Evolutionary conservation across 148 eudicot genomes (phyloP).

Genomic region (Suaeda aralocaspica): DNA sequence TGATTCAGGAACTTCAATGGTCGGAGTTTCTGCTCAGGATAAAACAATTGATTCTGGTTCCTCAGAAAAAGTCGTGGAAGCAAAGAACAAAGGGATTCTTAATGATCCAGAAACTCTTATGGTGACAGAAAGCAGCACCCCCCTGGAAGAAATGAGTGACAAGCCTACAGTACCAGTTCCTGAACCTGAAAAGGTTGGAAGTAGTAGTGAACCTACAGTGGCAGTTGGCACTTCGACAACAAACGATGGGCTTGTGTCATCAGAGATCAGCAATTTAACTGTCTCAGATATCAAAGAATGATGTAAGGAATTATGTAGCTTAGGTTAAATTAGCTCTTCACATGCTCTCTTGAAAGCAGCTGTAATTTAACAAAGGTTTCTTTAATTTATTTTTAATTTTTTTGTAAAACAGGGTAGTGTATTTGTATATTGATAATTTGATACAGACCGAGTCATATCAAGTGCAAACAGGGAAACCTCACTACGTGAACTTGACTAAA

Average conservation of each 20-base stretch:
- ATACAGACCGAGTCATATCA: too few relatives aligned
- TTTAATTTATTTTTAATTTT: too few relatives aligned
- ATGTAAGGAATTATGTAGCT: background rate
- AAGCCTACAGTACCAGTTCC: background rate
- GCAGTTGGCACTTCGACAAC: constrained; percentile 4
- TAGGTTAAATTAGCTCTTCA: background rate
- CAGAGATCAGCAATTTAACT: constrained; percentile 4
- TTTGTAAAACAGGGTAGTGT: too few relatives aligned
- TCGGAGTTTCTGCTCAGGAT: constrained; percentile 4
- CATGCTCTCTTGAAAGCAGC: too few relatives aligned
- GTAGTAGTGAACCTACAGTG: background rate
- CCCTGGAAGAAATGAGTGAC: constrained; percentile 5
- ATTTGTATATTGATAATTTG: too few relatives aligned
- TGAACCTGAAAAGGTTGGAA: constrained; percentile 19
- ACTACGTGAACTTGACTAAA: too few relatives aligned
- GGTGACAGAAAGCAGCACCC: constrained; percentile 4
- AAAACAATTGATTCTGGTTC: background rate
- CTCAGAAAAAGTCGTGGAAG: background rate
- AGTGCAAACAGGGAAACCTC: too few relatives aligned
- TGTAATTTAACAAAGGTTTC: too few relatives aligned
- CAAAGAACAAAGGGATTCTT: background rate
- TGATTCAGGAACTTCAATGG: background rate
- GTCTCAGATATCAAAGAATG: constrained; percentile 2
- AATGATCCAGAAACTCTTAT: background rate
- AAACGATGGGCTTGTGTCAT: background rate